Evolutionary conservation across 208 protist species (phyloP).

Genomic region (Trypanosoma caninum): DNA sequence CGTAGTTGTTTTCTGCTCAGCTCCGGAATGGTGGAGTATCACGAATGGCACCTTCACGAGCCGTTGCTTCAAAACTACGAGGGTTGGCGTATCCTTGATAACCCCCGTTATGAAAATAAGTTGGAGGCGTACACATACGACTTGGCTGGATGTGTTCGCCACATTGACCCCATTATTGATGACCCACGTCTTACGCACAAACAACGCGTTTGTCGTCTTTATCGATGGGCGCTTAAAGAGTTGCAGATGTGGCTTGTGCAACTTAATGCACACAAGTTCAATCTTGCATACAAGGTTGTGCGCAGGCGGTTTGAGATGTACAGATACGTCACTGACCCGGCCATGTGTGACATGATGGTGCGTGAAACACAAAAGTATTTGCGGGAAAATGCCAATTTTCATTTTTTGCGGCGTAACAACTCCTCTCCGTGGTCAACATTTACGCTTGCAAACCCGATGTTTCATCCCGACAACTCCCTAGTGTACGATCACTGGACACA

Average conservation of each 20-base stretch:
- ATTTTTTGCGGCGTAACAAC: slow-evolving; percentile 85
- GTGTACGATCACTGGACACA: slow-evolving; percentile 93
- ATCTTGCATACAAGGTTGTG: slow-evolving; percentile 88
- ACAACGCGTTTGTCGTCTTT: slow-evolving; percentile 89
- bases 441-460: slow-evolving; percentile 84
- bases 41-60: slow-evolving; percentile 90
- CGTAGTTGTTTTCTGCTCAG: slow-evolving; percentile 66
- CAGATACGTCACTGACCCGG: slow-evolving; percentile 87
- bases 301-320: slow-evolving; percentile 86
- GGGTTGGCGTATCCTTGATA: slow-evolving; percentile 91
- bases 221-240: slow-evolving; percentile 87
- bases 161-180: slow-evolving; percentile 91
- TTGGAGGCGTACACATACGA: slow-evolving; percentile 81
- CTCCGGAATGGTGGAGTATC: slow-evolving; percentile 88
- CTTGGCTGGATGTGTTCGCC: slow-evolving; percentile 73
- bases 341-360: slow-evolving; percentile 92
- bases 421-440: slow-evolving; percentile 75
- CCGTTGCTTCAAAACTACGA: slow-evolving; percentile 90
- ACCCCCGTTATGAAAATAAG: slow-evolving; percentile 82
- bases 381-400: slow-evolving; percentile 77
- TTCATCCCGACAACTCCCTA: slow-evolving; percentile 84
- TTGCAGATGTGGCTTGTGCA: slow-evolving; percentile 87
- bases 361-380: slow-evolving; percentile 91
- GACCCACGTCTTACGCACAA: slow-evolving; percentile 92
- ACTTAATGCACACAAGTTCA: slow-evolving; percentile 87